Evolutionary conservation across 805 yeast species (phyloP).

Genomic region (Zygosaccharomyces siamensis): DNA sequence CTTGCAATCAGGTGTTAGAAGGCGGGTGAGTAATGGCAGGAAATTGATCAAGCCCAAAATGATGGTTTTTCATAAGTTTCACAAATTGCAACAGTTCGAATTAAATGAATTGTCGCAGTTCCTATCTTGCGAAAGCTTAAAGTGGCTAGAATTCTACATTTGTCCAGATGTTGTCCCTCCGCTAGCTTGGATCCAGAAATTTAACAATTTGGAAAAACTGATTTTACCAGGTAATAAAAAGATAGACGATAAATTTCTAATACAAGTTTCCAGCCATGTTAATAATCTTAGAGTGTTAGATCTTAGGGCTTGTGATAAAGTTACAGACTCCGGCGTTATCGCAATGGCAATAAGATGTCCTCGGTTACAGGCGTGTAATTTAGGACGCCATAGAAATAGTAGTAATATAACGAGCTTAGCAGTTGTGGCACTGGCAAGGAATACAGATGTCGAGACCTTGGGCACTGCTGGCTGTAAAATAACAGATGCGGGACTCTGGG

Average conservation of each 20-base stretch:
- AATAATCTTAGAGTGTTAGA: slow-evolving; percentile 63
- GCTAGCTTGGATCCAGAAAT: slow-evolving; percentile 40
- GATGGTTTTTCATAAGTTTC: slow-evolving; percentile 63
- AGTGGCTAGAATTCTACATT: slow-evolving; percentile 75
- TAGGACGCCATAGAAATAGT: slow-evolving; percentile 74
- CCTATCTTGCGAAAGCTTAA: slow-evolving; percentile 45
- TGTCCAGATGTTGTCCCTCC: slow-evolving; percentile 70
- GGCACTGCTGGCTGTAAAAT: slow-evolving; percentile 88
- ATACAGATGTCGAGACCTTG: slow-evolving; percentile 59
- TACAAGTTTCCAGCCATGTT: slow-evolving; percentile 47
- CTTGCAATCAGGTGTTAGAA: slow-evolving; percentile 13
- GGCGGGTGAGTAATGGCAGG: slow-evolving; percentile 6
- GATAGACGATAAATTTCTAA: slow-evolving; percentile 57
- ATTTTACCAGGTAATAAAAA: slow-evolving; percentile 67
- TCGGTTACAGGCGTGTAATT: slow-evolving; percentile 54
- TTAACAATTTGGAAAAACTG: slow-evolving; percentile 36
- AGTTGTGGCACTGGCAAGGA: slow-evolving; percentile 50
- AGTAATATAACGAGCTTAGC: slow-evolving; percentile 67
- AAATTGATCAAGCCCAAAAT: slow-evolving; percentile 36
- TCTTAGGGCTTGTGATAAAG: slow-evolving; percentile 74
- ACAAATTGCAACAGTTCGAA: slow-evolving; percentile 48
- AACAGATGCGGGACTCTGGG: slow-evolving; percentile 77
- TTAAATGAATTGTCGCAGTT: slow-evolving; percentile 44
- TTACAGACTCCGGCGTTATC: slow-evolving; percentile 71
- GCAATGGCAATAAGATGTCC: slow-evolving; percentile 60